Evolutionary conservation across 192 early-diverging fungal species (phyloP), one percentile per base, ranked within the genome.

Genomic region (Cladochytrium replicatum): DNA sequence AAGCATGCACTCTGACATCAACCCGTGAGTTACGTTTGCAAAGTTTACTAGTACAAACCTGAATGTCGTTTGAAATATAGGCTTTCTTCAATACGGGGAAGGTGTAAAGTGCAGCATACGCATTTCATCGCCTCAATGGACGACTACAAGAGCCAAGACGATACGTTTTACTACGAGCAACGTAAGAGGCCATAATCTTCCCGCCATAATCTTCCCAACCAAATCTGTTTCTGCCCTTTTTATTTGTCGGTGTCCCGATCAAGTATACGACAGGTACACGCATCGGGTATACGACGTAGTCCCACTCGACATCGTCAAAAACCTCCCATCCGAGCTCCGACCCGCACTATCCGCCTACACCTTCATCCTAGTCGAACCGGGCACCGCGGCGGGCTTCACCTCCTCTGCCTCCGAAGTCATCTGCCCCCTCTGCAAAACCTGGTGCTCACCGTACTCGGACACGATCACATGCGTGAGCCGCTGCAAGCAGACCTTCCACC

Each of bases 191-290:
- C 6, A 40, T 43, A 2, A 29, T 23, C 31, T 21, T 53, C 4
- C 37, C 47, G 42, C n/a, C 4, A 44, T 15, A 21, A 9, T 6
- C 50, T n/a, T 50, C 50, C n/a, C n/a, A n/a, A n/a, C 28, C 8
- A 7, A 53, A 52, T 19, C 46, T 53, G 13, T 5, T 23, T 52
- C 23, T 7, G 29, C 5, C 23, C 19, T 43, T 55, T 32, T n/a
- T 55, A 41, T 48, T n/a, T n/a, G n/a, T n/a, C n/a, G n/a, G n/a
- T n/a, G n/a, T n/a, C n/a, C n/a, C n/a, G n/a, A n/a, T n/a, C n/a
- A n/a, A 68, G 66, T 94, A 13, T 94, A 88, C 51, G 91, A 94
- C 60, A 78, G 89, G 25, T 92, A 88, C 68, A 93, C 83, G 22
- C 80, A 84, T 29, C 82, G 88, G 5, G 63, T 88, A 7, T 92